These are phyloP conservation scores for Serendipita indica DNA, from an alignment of 768 basidiomycete genomes.

Conservation along the genomic window DNA sequence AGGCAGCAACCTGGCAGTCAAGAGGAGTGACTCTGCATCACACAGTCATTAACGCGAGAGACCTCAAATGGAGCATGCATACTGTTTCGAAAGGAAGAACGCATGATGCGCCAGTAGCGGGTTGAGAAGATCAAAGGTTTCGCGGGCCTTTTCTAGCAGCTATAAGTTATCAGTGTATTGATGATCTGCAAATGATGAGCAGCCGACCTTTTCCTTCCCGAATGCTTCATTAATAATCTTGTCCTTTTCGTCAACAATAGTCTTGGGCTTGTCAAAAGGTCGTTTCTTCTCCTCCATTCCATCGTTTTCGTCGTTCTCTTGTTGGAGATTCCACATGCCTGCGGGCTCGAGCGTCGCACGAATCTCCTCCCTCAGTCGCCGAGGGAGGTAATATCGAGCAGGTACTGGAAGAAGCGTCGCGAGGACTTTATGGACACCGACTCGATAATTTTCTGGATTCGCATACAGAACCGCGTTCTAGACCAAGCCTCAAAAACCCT, in stretches of 20 bases:
- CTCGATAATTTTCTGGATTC: neutral
- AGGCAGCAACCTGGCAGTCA: neutral
- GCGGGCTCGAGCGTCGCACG: neutral
- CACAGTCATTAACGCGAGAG: no score
- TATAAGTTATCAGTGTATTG: neutral
- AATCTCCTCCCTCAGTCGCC: neutral
- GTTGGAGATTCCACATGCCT: neutral
- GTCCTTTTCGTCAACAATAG: neutral
- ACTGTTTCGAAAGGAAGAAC: neutral
- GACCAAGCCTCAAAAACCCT: neutral
- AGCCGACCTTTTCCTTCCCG: neutral
- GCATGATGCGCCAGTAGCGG: neutral
- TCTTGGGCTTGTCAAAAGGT: constrained; percentile 4
- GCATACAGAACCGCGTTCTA: constrained; percentile 3
- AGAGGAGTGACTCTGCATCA: no score
- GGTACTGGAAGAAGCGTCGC: neutral
- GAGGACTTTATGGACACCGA: neutral
- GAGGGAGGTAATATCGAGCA: neutral
- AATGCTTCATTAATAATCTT: neutral
- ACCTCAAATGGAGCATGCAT: no score
- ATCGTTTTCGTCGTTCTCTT: neutral
- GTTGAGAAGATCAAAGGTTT: neutral
- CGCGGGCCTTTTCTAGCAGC: neutral
- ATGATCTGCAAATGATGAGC: neutral
- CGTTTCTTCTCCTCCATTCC: neutral